A percentile compares a stretch with the other conserved stretches of the same genome.
These are phyloP conservation scores for Acaromyces ingoldii DNA, from an alignment of 1,284 basidiomycete species.

Conservation along the genomic window DNA sequence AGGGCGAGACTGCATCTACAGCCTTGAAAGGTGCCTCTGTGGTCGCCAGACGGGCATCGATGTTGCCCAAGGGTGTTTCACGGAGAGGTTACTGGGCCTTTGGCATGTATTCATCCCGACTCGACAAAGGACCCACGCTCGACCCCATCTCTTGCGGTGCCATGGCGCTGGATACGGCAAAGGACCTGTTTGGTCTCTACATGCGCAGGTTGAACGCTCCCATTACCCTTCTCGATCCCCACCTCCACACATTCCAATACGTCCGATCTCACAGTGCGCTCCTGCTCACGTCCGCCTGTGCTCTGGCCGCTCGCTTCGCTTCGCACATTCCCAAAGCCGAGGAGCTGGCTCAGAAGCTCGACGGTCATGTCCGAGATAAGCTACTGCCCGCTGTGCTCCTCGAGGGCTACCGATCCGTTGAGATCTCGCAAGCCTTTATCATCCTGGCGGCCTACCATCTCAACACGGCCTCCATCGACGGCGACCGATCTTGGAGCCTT, in stretches of 20 bases:
- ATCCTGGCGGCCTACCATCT: conserved; percentile 6
- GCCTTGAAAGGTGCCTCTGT: neutral
- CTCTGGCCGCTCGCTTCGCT: conserved; percentile 6
- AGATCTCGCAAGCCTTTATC: conserved; percentile 6
- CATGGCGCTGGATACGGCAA: conserved; percentile 19
- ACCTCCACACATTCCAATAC: conserved; percentile 29
- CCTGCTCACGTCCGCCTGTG: conserved; percentile 13
- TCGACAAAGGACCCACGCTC: conserved; percentile 6
- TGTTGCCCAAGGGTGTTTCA: neutral
- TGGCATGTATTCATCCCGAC: conserved; percentile 8
- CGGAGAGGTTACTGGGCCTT: conserved; percentile 1
- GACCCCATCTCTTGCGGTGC: conserved; percentile 26
- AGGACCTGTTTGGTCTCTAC: conserved; percentile 19
- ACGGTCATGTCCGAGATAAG: neutral
- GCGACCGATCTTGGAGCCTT: neutral
- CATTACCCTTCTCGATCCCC: conserved; percentile 31
- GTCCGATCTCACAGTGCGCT: conserved; percentile 23
- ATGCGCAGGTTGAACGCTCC: conserved; percentile 27
- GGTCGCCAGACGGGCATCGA: neutral
- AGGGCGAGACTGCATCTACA: neutral
- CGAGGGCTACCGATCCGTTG: conserved; percentile 1
- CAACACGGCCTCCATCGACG: neutral
- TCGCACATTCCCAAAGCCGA: neutral
- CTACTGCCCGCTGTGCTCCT: conserved; percentile 5
- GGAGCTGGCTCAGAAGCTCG: neutral